Evolutionary conservation across 2,329 filamentous ascomycete species (phyloP).

Genomic region (Pseudogymnoascus sp.): DNA sequence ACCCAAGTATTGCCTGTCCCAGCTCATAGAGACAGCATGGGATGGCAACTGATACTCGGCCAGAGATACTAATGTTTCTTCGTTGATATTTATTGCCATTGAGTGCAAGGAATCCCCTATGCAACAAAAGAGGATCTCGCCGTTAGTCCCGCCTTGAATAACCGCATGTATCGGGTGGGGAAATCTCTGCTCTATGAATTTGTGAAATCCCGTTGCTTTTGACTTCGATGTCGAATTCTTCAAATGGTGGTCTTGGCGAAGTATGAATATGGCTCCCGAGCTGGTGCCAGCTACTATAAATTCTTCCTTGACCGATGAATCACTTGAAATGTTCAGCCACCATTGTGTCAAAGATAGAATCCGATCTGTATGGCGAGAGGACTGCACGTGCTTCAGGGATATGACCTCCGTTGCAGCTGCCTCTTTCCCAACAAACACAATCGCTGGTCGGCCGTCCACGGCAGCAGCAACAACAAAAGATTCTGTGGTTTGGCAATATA

Average conservation of each 20-base stretch:
- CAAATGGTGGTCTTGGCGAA: constrained; percentile 2
- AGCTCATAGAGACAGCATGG: constrained; percentile 41
- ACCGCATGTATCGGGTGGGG: neutral
- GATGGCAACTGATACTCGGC: constrained; percentile 46
- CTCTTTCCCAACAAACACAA: constrained; percentile 43
- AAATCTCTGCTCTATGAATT: neutral
- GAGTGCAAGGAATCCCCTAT: constrained; percentile 47
- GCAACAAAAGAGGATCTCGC: constrained; percentile 44
- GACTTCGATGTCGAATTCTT: neutral
- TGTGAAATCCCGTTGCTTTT: neutral
- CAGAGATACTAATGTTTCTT: constrained; percentile 44
- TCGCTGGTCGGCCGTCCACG: constrained; percentile 36
- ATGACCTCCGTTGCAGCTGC: neutral
- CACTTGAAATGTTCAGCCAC: neutral
- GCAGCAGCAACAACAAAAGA: constrained; percentile 47
- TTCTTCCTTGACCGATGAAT: neutral
- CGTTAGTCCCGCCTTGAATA: neutral
- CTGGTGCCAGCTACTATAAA: neutral
- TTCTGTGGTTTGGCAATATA: constrained; percentile 48
- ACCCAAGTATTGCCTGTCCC: constrained; percentile 41
- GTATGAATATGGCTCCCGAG: neutral
- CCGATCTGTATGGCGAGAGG: neutral
- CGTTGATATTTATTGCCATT: constrained; percentile 43
- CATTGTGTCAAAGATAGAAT: constrained; percentile 4
- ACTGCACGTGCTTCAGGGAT: neutral